Evolutionary conservation across 306 rosid genomes (phyloP).

Genomic region (Cicer cuneatum): DNA sequence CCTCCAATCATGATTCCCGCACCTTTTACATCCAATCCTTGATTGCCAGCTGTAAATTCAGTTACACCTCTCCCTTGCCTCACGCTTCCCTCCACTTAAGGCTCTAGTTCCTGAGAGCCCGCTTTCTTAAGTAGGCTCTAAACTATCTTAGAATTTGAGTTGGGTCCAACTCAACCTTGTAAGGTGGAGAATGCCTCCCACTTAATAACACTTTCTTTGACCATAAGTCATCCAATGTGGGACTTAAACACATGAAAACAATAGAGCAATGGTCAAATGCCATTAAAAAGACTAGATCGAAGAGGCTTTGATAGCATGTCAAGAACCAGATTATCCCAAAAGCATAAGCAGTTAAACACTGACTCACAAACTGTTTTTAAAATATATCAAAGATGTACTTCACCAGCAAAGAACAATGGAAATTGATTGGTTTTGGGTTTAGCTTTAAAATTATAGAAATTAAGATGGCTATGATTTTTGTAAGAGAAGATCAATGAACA

Average conservation of each 20-base stretch:
- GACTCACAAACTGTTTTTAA: background rate
- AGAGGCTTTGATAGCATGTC: constrained; percentile 9
- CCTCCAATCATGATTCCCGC: background rate
- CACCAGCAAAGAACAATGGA: constrained; percentile 15
- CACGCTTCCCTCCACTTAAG: background rate
- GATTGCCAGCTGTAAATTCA: background rate
- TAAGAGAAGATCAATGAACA: constrained; percentile 15
- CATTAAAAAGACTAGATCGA: constrained; percentile 14
- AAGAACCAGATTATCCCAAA: constrained; percentile 32
- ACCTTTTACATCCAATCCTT: background rate
- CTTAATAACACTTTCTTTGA: background rate
- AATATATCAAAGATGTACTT: constrained; percentile 4
- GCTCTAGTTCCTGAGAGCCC: background rate
- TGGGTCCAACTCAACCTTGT: background rate
- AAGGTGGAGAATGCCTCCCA: background rate
- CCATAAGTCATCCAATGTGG: background rate
- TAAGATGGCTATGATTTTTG: constrained; percentile 6
- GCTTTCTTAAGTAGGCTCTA: background rate
- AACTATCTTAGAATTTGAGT: background rate
- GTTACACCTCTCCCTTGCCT: background rate
- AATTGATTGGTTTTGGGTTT: constrained; percentile 32
- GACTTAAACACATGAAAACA: background rate
- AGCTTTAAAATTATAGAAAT: constrained; percentile 37
- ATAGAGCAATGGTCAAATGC: constrained; percentile 20
- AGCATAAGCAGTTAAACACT: constrained; percentile 18